phyloP scores from a whole-genome alignment of 2,329 filamentous ascomycete genomes.

The Cordyceps tenuipes region DNA sequence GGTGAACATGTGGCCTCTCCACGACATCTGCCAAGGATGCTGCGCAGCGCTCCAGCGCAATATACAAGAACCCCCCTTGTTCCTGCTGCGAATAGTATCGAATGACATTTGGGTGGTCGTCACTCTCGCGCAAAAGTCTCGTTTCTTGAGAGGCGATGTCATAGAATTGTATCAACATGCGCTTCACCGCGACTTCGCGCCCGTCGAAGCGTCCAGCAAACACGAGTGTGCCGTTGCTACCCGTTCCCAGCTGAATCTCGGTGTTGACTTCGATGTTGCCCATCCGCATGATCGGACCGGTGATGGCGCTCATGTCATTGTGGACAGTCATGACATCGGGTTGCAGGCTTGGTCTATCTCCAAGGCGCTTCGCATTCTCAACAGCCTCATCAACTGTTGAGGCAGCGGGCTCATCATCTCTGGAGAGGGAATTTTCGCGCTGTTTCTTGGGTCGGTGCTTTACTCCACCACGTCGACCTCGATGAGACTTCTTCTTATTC shows the following conservation, averaged over 20 bases:
- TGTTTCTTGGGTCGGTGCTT: conserved; percentile 54
- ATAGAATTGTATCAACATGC: conserved; percentile 93
- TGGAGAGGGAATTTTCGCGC: conserved; percentile 43
- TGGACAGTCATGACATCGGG: conserved; percentile 53
- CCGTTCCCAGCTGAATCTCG: conserved; percentile 59
- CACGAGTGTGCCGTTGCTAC: conserved; percentile 94
- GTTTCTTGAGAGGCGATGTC: conserved; percentile 95
- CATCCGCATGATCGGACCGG: conserved; percentile 51
- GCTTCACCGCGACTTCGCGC: conserved; percentile 87
- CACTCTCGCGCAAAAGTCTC: conserved; percentile 79
- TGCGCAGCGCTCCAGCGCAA: conserved; percentile 87
- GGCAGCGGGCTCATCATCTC: conserved; percentile 35
- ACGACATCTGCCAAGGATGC: conserved; percentile 89
- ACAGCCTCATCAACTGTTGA: conserved; percentile 54
- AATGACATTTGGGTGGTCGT: conserved; percentile 92
- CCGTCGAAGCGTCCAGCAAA: conserved; percentile 93
- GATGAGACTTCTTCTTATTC: conserved; percentile 61
- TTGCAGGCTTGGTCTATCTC: conserved; percentile 45
- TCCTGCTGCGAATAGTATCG: conserved; percentile 91
- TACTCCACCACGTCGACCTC: conserved; percentile 63
- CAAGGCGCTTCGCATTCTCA: conserved; percentile 50
- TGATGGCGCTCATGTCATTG: conserved; percentile 51
- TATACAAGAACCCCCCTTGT: conserved; percentile 86
- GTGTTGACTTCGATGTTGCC: conserved; percentile 57
- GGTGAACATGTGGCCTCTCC: conserved; percentile 61